phyloP scores from a whole-genome alignment of 2,329 filamentous ascomycete species.

The Pseudogymnoascus pannorum region DNA sequence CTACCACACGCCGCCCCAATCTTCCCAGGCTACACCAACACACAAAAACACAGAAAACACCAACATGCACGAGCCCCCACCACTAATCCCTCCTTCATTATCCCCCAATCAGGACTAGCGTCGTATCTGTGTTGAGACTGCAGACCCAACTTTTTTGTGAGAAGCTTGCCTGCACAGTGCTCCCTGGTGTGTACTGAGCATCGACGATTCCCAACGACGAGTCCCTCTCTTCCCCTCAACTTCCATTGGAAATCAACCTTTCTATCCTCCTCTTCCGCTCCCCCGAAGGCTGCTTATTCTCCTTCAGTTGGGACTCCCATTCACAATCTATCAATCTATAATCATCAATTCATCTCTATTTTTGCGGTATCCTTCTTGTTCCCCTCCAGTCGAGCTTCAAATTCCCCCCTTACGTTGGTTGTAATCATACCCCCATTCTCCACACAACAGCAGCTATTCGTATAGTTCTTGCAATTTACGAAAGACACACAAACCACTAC shows the following conservation, averaged over 20 bases:
- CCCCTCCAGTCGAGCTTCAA: not conserved
- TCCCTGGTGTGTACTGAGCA: not conserved
- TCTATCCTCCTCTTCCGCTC: not conserved
- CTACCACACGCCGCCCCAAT: too few relatives aligned
- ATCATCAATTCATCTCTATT: conserved; percentile 4
- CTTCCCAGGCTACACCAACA: not conserved
- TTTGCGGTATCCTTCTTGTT: not conserved
- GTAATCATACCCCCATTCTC: conserved; percentile 6
- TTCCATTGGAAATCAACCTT: conserved; percentile 3
- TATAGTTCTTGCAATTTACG: not conserved
- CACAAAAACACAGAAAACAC: not conserved
- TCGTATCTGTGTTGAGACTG: conserved; percentile 1
- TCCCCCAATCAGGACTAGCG: not conserved
- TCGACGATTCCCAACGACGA: not conserved
- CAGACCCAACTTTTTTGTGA: conserved; percentile 9
- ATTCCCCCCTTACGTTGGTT: conserved; percentile 7
- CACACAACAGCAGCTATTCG: not conserved
- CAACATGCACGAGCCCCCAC: not conserved
- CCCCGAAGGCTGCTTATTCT: not conserved
- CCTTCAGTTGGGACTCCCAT: not conserved
- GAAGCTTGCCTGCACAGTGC: not conserved
- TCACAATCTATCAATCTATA: conserved; percentile 5
- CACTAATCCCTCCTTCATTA: not conserved
- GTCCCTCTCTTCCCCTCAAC: not conserved
- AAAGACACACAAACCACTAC: not conserved